These are phyloP conservation scores for Geotrichum armillariae DNA, from an alignment of 1,139 yeast species.

Conservation along the genomic window DNA sequence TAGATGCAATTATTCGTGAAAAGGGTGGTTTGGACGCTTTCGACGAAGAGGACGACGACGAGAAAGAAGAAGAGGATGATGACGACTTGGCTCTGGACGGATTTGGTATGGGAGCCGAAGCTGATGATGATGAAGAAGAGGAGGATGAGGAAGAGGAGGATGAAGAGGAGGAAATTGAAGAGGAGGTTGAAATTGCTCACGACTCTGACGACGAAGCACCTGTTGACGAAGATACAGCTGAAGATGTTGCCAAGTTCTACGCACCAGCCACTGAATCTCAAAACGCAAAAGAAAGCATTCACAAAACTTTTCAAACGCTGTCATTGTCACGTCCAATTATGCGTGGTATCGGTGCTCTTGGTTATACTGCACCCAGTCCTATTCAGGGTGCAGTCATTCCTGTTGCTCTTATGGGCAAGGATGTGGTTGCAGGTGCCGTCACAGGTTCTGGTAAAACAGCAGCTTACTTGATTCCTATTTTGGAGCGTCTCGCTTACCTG, in stretches of 20 bases:
- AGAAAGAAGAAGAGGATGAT: slow-evolving; percentile 45
- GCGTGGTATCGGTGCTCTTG: slow-evolving; percentile 76
- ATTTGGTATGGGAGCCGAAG: slow-evolving; percentile 65
- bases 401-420: slow-evolving; percentile 87
- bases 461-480: slow-evolving; percentile 93
- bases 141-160: slow-evolving; percentile 33
- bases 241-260: slow-evolving; percentile 36
- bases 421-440: slow-evolving; percentile 98
- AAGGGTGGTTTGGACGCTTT: slow-evolving; percentile 45
- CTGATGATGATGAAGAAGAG: slow-evolving; percentile 33
- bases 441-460: slow-evolving; percentile 99
- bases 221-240: slow-evolving; percentile 34
- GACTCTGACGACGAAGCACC: slow-evolving; percentile 25
- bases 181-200: slow-evolving; percentile 26
- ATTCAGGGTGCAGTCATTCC: slow-evolving; percentile 95
- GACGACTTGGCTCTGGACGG: slow-evolving; percentile 69
- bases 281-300: slow-evolving; percentile 44
- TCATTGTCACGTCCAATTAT: slow-evolving; percentile 87
- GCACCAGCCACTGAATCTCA: slow-evolving; percentile 39
- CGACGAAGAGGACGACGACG: slow-evolving; percentile 41
- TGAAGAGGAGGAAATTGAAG: slow-evolving; percentile 34
- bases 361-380: slow-evolving; percentile 85
- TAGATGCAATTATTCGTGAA: slow-evolving; percentile 80
- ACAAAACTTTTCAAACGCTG: slow-evolving; percentile 69
- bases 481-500: slow-evolving; percentile 86